These are phyloP conservation scores for Caloboletus inedulis DNA, from an alignment of 1,284 basidiomycete species.

Conservation along the genomic window DNA sequence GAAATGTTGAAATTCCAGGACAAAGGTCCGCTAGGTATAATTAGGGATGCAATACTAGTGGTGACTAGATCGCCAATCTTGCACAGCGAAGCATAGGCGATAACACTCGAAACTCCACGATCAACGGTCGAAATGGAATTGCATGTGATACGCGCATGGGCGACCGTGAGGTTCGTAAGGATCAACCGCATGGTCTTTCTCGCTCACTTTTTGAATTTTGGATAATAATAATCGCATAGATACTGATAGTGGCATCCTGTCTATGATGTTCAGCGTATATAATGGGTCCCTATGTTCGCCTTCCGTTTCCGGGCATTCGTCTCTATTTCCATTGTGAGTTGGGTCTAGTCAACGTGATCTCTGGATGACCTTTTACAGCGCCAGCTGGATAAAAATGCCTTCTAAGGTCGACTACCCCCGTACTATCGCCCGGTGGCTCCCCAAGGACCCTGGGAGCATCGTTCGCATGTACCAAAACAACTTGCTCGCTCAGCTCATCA, in stretches of 20 bases:
- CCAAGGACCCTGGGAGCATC: conserved; percentile 9
- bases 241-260: neutral
- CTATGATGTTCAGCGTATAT: conserved; percentile 4
- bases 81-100: neutral
- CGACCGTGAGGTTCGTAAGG: neutral
- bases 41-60: neutral
- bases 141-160: neutral
- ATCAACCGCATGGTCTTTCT: neutral
- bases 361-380: neutral
- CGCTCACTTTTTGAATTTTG: neutral
- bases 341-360: neutral
- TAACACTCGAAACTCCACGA: neutral
- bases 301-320: neutral
- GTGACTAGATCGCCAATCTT: neutral
- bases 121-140: neutral
- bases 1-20: neutral
- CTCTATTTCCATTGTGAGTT: conserved; percentile 2
- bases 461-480: conserved; percentile 8
- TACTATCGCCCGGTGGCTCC: conserved; percentile 22
- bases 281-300: neutral
- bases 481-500: conserved; percentile 7
- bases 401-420: neutral
- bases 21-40: no score
- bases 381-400: conserved; percentile 10
- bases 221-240: neutral